Evolutionary conservation across 257 asterid genomes (phyloP).

Genomic region (Lithospermum erythrorhizon): DNA sequence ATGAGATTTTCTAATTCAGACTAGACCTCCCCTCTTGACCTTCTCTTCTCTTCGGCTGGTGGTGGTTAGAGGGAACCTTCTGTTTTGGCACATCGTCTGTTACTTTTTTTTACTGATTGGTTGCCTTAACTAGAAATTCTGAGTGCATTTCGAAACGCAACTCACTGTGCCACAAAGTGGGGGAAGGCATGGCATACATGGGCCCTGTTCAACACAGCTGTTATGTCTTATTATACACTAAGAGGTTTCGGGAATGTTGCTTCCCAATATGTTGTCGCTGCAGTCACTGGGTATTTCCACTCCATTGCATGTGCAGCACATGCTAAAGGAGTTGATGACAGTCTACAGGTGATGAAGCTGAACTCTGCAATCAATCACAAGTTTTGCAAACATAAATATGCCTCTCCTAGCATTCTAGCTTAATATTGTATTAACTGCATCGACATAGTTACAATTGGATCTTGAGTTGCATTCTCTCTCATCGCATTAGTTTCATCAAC

Average conservation of each 20-base stretch:
- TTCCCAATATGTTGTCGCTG: conserved; percentile 83
- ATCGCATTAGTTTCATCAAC: background rate
- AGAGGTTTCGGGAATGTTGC: conserved; percentile 63
- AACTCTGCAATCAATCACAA: background rate
- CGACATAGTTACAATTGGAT: no score
- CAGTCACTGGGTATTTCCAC: conserved; percentile 95
- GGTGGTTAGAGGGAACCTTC: background rate
- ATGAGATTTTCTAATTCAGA: background rate
- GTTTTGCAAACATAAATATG: background rate
- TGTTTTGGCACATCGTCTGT: background rate
- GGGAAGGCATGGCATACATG: conserved; percentile 98
- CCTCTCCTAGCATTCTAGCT: background rate
- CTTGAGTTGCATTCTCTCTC: background rate
- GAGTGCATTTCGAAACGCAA: conserved; percentile 69
- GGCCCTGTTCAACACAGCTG: conserved; percentile 98
- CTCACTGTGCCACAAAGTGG: conserved; percentile 81
- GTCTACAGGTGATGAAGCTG: conserved; percentile 61
- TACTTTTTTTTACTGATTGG: conserved; percentile 7
- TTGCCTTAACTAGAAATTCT: conserved; percentile 57
- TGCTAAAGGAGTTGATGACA: conserved; percentile 97
- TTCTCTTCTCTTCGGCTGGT: background rate
- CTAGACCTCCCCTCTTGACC: background rate
- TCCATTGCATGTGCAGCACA: conserved; percentile 98
- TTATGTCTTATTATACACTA: conserved; percentile 89
- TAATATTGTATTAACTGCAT: background rate